A percentile compares a stretch with the other conserved stretches of the same genome.
phyloP scores from a whole-genome alignment of 2,329 filamentous ascomycete genomes.

The Sarocladiaceae sp. region DNA sequence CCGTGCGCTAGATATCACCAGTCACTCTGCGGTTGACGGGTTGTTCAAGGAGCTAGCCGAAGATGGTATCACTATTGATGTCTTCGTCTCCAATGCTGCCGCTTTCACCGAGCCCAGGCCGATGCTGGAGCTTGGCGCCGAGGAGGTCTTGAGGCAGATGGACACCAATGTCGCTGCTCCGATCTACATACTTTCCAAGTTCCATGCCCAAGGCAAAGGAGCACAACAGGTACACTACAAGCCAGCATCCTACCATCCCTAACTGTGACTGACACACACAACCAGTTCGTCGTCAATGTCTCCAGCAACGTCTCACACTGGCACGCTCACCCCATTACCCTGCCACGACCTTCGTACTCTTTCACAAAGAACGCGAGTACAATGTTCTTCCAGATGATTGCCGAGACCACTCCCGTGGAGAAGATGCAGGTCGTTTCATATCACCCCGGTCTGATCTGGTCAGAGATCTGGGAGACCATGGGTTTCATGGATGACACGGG shows the following conservation, averaged over 20 bases:
- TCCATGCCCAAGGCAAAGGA: not conserved
- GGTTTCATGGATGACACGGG: not conserved
- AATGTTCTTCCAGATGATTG: constrained; percentile 31
- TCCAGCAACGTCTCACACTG: not conserved
- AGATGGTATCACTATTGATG: constrained; percentile 33
- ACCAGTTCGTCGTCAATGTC: not conserved
- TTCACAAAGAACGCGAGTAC: constrained; percentile 34
- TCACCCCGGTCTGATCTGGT: constrained; percentile 17
- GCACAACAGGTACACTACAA: not conserved
- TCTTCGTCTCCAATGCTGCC: constrained; percentile 9
- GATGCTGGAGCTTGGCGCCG: constrained; percentile 10
- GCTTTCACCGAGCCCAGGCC: not conserved
- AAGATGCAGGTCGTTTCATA: constrained; percentile 24
- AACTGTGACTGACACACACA: too few species aligned
- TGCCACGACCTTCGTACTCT: constrained; percentile 22
- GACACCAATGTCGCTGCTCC: constrained; percentile 10
- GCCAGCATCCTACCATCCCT: too few species aligned
- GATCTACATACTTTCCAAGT: constrained; percentile 12
- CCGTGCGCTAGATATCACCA: not conserved
- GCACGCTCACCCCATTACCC: not conserved
- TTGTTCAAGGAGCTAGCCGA: constrained; percentile 21
- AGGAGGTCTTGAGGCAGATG: constrained; percentile 11
- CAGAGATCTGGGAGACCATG: not conserved
- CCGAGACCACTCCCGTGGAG: constrained; percentile 23
- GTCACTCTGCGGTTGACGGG: not conserved